A percentile compares a stretch with the other conserved stretches of the same genome.
Conservation (phyloP, 1,284 basidiomycete genomes). For the Puccinia triticina region DNA sequence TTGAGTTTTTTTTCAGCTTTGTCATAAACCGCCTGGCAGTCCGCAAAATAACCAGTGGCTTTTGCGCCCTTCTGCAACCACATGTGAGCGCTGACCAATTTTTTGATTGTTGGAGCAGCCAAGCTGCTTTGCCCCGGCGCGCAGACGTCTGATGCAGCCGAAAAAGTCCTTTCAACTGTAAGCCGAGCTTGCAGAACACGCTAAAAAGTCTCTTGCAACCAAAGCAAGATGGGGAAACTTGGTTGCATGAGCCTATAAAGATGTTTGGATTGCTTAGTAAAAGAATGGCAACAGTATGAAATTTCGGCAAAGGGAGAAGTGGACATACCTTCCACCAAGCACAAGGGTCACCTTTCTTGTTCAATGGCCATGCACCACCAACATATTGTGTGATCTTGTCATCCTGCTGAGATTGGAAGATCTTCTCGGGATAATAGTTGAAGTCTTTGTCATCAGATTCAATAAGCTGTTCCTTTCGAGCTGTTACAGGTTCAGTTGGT, state of each 20-base stretch:
- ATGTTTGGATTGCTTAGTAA: neutral
- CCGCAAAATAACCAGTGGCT: neutral
- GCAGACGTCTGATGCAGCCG: neutral
- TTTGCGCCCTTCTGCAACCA: neutral
- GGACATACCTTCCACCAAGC: neutral
- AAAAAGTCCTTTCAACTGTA: conserved; percentile 15
- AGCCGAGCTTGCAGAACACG: too few relatives aligned
- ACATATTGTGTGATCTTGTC: neutral
- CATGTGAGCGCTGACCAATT: neutral
- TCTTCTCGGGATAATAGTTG: conserved; percentile 12
- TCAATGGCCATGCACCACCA: neutral
- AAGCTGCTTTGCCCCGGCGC: neutral
- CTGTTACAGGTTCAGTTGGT: neutral
- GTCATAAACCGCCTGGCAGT: too few relatives aligned
- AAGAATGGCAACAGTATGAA: neutral
- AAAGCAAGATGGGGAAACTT: neutral
- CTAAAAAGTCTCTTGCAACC: neutral
- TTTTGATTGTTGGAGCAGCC: neutral
- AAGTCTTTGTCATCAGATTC: neutral
- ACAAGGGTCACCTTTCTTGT: neutral
- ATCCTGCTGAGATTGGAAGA: neutral
- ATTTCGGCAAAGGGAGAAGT: too few relatives aligned
- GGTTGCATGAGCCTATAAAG: neutral
- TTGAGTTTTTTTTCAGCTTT: too few relatives aligned
- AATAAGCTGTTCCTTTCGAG: neutral